phyloP scores from a whole-genome alignment of 352 stramenopile genomes.

The Pythium insidiosum region DNA sequence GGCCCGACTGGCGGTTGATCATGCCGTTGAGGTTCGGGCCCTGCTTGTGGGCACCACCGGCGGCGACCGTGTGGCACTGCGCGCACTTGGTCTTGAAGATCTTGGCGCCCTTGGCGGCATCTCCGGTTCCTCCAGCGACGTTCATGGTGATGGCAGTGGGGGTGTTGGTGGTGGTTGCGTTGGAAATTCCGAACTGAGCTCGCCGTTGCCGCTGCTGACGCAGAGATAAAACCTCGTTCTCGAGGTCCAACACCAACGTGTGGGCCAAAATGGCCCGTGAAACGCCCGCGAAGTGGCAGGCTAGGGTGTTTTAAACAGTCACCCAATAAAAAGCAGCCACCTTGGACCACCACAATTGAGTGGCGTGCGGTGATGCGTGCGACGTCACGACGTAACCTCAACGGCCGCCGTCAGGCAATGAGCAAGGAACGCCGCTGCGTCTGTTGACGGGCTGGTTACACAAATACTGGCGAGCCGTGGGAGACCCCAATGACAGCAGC shows the following conservation, averaged over 20 bases:
- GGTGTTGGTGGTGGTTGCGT: conserved; percentile 7
- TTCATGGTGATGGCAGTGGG: conserved; percentile 23
- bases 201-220: conserved; percentile 1
- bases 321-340: too few species aligned
- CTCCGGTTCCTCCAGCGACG: conserved; percentile 47
- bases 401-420: too few species aligned
- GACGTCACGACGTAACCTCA: too few species aligned
- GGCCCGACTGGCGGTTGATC: conserved; percentile 94
- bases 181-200: conserved; percentile 22
- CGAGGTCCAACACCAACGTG: conserved; percentile 11
- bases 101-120: conserved; percentile 87
- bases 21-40: conserved; percentile 98
- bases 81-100: conserved; percentile 98
- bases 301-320: conserved; percentile 10
- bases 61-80: conserved; percentile 90
- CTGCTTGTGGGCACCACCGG: conserved; percentile 96
- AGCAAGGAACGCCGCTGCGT: too few species aligned
- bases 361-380: too few species aligned
- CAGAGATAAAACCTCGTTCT: conserved; percentile 8
- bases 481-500: too few species aligned
- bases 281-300: conserved; percentile 6
- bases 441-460: too few species aligned
- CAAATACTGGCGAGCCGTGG: too few species aligned
- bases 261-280: conserved; percentile 6
- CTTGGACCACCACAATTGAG: too few species aligned